Base-by-base conservation (phyloP, 2,329 filamentous ascomycete species). In the Cordyceps militaris region DNA sequence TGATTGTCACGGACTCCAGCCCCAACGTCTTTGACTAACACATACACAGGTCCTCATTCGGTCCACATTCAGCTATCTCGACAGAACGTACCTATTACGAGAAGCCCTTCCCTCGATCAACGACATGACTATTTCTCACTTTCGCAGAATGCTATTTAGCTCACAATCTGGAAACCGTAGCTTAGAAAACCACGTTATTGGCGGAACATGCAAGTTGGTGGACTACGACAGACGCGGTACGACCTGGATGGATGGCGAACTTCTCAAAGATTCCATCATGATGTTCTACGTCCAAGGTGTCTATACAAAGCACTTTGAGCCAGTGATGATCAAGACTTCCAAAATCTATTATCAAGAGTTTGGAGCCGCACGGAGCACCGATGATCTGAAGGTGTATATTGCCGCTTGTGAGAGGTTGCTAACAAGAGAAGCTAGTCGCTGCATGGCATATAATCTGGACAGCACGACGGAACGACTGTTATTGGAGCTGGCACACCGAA, bases 31-130 rank as follows among this genome's bases (percentile, higher is more conserved):
- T 14, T 61, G 38, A 63, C 60, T 59, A 7, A 57, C 30, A 6
- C 3, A 19, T 3, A 34, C 28, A 44, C 36, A 91, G 85, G 82
- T 85, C 63, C 85, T 86, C 14, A 83, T 99, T 54, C 84, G 91
- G 50, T 93, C 89, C 62, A 88, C 95, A 40, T 97, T 97, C 73
- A 96, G 91, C 74, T 99, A 92, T 67, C 81, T 99, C 63, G 93
- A 99, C 69, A 86, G 94, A 61, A 89, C 91, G 2, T 97, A 91
- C 67, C 79, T 99, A 8, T 77, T 96, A 2, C 86, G 87, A 58
- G 85, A 86, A 47, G 83, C 87, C 23, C 74, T 81, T 36, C 79
- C 80, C 10, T 88, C 88, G 34, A 84, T 99, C 58, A 88, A 92
- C 66, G 90, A 96, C 66, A 85, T 96, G 76, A 84, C 87, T 5